Evolutionary conservation across 1,284 basidiomycete genomes (phyloP), one percentile per base, ranked within the genome.

Genomic region (Puccinia hordei): DNA sequence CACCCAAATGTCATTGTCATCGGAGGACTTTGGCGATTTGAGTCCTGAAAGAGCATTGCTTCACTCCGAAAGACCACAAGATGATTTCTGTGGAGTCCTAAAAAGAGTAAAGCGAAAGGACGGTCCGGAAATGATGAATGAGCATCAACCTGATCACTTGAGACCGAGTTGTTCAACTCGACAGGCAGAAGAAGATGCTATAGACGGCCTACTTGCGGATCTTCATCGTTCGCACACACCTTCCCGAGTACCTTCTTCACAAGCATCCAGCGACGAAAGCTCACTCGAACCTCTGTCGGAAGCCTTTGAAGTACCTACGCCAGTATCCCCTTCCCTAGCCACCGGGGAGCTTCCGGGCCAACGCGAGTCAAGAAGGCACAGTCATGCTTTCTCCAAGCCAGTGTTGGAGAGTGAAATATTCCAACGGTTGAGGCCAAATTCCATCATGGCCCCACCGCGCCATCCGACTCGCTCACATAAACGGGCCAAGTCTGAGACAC

Each of bases 261-360:
- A 75, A 49, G 55, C 73, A 49, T 75, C 73, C 2, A 63, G 57
- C 44, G 71, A 73, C 71, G 71, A 10, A 38, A 63, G 71, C 22
- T 81, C 79, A n/a, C 72, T 81, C 13, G 79, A 81, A 55, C 79
- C 79, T 22, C 79, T 81, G 9, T 72, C 68, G 41, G 79, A 81
- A 69, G 71, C 71, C 53, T 81, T 81, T 51, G 79, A 81, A 30
- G 57, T 81, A 41, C 71, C 59, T 24, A 73, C 71, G 35, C 55
- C 55, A 30, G 35, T 81, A 35, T 81, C 79, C 13, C 79, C 79
- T 5, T 41, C 55, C 27, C 12, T 44, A n/a, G 24, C 44, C 59
- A 38, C 22, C 55, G 49, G 30, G 59, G 44, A 53, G 27, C 78
- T 72, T 59, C 55, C 68, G 51, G 49, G 33, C 22, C 44, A 71